These are phyloP conservation scores for Aspergillus sp. DNA, from an alignment of 2,329 filamentous ascomycete genomes.

Conservation along the genomic window DNA sequence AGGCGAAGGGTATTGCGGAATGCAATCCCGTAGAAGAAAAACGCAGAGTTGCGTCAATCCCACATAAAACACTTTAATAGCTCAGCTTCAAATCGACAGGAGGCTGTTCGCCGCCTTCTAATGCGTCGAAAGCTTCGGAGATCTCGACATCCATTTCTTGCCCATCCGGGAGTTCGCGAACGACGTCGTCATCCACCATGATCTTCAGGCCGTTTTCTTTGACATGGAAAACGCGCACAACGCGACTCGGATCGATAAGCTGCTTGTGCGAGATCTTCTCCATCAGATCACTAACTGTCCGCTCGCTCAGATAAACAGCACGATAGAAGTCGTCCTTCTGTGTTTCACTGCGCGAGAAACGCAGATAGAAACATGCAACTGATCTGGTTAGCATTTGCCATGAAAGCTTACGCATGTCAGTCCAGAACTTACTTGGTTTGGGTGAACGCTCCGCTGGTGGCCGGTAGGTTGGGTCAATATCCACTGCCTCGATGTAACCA, in stretches of 20 bases:
- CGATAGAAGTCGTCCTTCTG: conserved; percentile 61
- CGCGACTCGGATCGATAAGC: conserved; percentile 64
- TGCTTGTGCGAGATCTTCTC: conserved; percentile 70
- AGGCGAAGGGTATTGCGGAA: conserved; percentile 2
- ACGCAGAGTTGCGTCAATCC: neutral
- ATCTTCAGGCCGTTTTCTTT: conserved; percentile 71
- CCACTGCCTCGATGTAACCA: conserved; percentile 84
- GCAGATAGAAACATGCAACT: conserved; percentile 84
- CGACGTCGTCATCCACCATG: conserved; percentile 83
- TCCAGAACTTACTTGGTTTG: conserved; percentile 53
- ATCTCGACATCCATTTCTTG: conserved; percentile 77
- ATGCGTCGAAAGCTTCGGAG: conserved; percentile 46
- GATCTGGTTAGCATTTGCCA: conserved; percentile 18
- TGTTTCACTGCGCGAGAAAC: conserved; percentile 48
- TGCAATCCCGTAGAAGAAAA: neutral
- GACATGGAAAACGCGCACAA: conserved; percentile 65
- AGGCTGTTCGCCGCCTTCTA: conserved; percentile 10
- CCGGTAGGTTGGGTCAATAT: conserved; percentile 78
- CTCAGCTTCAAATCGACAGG: conserved; percentile 48
- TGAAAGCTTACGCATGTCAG: neutral
- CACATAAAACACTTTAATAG: conserved; percentile 27
- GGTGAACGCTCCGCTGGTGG: conserved; percentile 65
- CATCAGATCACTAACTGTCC: conserved; percentile 68
- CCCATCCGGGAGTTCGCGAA: conserved; percentile 75
- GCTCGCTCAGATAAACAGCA: conserved; percentile 76